Evolutionary conservation across 1,139 yeast species (phyloP), one percentile per base, ranked within the genome.

Genomic region (Nematodospora anomalae): DNA sequence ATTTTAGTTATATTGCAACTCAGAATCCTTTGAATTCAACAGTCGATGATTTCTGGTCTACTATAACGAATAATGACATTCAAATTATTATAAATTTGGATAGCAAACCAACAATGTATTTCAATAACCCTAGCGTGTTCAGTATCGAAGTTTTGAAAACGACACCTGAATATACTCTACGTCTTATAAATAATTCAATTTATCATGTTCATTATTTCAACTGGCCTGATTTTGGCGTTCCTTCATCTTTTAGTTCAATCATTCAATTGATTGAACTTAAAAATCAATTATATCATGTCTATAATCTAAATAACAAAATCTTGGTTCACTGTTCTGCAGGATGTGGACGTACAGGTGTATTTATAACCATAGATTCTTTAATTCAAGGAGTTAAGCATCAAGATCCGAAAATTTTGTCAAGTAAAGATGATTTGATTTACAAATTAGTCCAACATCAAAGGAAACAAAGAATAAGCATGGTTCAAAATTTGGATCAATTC

Each of bases 191-290:
- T 33, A 28, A 43, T 35, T 39, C 39, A 7, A 42, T 87, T 3
- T 69, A 71, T 39, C 96, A 87, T 49, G 59, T 88, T 27, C 92
- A 86, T 44, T 83, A 77, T 57, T 71, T 74, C 7, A 71, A 74
- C 26, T 88, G 96, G 96, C 85, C 95, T 1, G 96, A 87, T 60
- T 76, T 84, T 40, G 92, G 92, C 6, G 74, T 80, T 1, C 85
- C 90, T 1, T 67, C 71, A 7, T 62, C 72, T 44, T 71, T 76
- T 16, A 57, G 62, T 2, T 79, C 79, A 27, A 59, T 86, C 15
- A 48, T 84, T 11, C 66, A 72, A 3, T 61, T 85, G 33, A 72
- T 80, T 29, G 52, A 64, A 2, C 57, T 74, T 33, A 84, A 83
- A 51, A 67, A 73, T 42, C 42, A 57, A 15, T 47, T 76, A 23